Evolutionary conservation across 768 basidiomycete genomes (phyloP), one percentile per base, ranked within the genome.

Genomic region (Hericium alpestre): DNA sequence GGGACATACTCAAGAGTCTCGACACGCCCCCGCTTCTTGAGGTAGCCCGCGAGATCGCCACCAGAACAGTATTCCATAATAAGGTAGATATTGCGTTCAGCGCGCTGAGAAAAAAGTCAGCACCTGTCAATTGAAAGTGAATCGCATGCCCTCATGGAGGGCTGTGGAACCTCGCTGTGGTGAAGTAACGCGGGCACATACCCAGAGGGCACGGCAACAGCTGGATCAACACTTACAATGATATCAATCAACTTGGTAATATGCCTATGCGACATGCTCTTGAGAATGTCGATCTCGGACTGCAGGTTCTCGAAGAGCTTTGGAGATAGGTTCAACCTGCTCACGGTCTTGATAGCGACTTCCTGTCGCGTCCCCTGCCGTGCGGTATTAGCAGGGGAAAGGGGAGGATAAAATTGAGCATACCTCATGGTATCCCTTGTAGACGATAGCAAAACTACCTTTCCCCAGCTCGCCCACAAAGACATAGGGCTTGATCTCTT

Each of bases 231-330:
- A 71, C 79, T 61, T 69, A 96, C 93, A 60, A 97, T 84, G 61
- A 97, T 94, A 68, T 97, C 93, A 54, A 93, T 83, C 25, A 99
- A 76, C 62, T 84, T 84, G 8, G 96, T 97, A 54, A 99, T 90
- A 72, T 98, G 93, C 46, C 89, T 77, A 70, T 99, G 93, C 4
- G 86, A 89, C 53, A 97, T 80, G 1, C 86, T 84, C 74, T 97
- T 98, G 65, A 98, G 82, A 61, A 99, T 97, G 60, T 92, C 85
- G 58, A 98, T 97, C 77, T 99, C 96, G 64, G 89, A 90, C 69
- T 96, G 93, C n/a, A 98, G 81, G 67, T 97, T 98, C 74, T 98
- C 94, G 57, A 97, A 84, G 16, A 97, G 80, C 72, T 97, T 99
- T 13, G 89, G 76, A 38, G 86, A 93, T 39, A 99, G 81, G 63